Evolutionary conservation across 1,139 yeast genomes (phyloP).

Genomic region (Pichia sp.): DNA sequence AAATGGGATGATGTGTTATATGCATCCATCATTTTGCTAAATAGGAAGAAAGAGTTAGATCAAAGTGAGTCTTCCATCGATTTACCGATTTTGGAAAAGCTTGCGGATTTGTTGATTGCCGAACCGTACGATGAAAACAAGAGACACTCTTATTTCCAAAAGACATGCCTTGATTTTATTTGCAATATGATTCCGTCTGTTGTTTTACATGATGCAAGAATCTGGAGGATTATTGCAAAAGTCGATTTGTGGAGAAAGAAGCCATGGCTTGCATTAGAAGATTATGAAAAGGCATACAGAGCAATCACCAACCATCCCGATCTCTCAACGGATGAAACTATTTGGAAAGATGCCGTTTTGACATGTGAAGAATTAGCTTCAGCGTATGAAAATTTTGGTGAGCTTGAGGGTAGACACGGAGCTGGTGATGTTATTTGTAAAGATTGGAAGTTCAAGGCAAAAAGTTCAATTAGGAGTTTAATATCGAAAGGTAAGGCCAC

Average conservation of each 20-base stretch:
- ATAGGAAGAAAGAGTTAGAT: constrained; percentile 38
- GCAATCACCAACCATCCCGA: constrained; percentile 60
- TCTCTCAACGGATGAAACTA: constrained; percentile 48
- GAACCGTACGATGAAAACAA: constrained; percentile 36
- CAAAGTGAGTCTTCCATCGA: constrained; percentile 63
- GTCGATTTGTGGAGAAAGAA: constrained; percentile 82
- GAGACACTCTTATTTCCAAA: constrained; percentile 49
- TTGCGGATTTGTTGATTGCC: constrained; percentile 58
- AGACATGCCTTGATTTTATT: constrained; percentile 58
- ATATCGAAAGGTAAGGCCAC: constrained; percentile 70
- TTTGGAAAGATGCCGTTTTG: constrained; percentile 78
- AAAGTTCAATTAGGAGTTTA: constrained; percentile 61
- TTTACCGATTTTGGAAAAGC: constrained; percentile 63
- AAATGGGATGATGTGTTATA: constrained; percentile 85
- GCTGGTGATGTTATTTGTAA: constrained; percentile 81
- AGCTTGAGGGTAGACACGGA: constrained; percentile 74
- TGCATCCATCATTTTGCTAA: constrained; percentile 60
- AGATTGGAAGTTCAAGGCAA: constrained; percentile 87
- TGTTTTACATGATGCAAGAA: constrained; percentile 60
- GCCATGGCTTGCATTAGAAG: constrained; percentile 84
- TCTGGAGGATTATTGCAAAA: constrained; percentile 78
- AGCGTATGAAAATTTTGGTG: constrained; percentile 85
- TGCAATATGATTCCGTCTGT: constrained; percentile 59
- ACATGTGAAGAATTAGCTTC: constrained; percentile 74
- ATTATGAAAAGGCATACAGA: constrained; percentile 82